phyloP scores from a whole-genome alignment of 805 yeast species.

The Candida pini region DNA sequence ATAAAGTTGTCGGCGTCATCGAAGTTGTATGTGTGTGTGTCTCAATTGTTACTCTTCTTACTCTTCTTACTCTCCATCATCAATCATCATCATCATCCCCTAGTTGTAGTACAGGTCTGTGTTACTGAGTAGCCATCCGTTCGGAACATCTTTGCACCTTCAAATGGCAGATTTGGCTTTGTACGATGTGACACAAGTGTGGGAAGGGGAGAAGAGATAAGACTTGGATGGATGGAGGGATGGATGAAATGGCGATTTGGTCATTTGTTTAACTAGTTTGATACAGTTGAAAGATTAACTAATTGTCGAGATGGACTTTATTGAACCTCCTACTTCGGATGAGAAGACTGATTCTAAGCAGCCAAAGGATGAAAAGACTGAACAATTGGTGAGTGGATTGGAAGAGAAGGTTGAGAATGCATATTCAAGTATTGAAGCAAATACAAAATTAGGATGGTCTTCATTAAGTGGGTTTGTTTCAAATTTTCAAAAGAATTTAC shows the following conservation, averaged over 20 bases:
- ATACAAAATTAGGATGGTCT: conserved; percentile 32
- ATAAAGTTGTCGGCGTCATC: too few species aligned
- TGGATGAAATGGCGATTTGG: too few species aligned
- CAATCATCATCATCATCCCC: background rate
- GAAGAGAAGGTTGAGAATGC: conserved; percentile 35
- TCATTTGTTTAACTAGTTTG: too few species aligned
- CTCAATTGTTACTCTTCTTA: background rate
- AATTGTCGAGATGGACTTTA: conserved; percentile 27
- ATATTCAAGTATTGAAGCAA: conserved; percentile 39
- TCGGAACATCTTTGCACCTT: too few species aligned
- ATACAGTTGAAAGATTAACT: too few species aligned
- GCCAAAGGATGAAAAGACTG: conserved; percentile 41
- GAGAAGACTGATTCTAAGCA: conserved; percentile 16
- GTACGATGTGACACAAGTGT: too few species aligned
- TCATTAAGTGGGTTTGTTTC: conserved; percentile 31
- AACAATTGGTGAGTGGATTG: conserved; percentile 50
- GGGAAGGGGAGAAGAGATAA: too few species aligned
- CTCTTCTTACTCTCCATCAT: background rate
- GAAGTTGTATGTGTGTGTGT: background rate
- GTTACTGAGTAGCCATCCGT: too few species aligned
- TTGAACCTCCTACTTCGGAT: conserved; percentile 25
- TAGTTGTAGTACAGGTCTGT: background rate
- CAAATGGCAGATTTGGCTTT: too few species aligned
- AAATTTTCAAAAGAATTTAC: conserved; percentile 28
- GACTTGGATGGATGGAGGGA: too few species aligned